phyloP scores from a whole-genome alignment of 805 yeast genomes.

The Saccharomycopsis fermentans region DNA sequence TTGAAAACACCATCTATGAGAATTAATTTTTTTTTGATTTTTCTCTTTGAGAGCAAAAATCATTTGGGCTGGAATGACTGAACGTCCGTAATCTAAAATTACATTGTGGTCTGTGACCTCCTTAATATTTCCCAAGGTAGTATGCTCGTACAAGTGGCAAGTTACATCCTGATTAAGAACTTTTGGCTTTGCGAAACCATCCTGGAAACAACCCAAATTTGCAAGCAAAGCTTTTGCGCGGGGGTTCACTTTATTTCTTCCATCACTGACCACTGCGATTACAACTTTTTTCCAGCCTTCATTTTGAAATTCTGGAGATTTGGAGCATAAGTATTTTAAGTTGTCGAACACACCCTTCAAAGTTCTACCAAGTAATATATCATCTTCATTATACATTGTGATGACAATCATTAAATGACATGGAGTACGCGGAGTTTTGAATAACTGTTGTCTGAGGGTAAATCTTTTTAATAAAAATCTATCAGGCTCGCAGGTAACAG shows the following conservation, averaged over 20 bases:
- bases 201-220: conserved; percentile 56
- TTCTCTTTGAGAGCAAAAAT: conserved; percentile 51
- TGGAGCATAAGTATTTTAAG: conserved; percentile 46
- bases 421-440: conserved; percentile 36
- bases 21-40: conserved; percentile 55
- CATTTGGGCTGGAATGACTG: conserved; percentile 54
- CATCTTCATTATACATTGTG: conserved; percentile 63
- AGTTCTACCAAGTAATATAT: conserved; percentile 48
- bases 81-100: conserved; percentile 39
- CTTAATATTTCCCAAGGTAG: conserved; percentile 45
- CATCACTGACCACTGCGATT: conserved; percentile 55
- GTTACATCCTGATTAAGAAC: conserved; percentile 52
- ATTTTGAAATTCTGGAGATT: conserved; percentile 34
- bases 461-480: conserved; percentile 48
- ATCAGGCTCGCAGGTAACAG: conserved; percentile 63
- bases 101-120: conserved; percentile 36
- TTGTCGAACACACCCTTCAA: conserved; percentile 56
- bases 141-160: conserved; percentile 58
- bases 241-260: conserved; percentile 55
- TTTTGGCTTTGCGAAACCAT: conserved; percentile 50
- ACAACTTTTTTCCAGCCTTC: conserved; percentile 46
- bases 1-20: conserved; percentile 63
- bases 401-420: conserved; percentile 54
- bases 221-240: conserved; percentile 54
- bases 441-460: conserved; percentile 45